phyloP scores from a whole-genome alignment of 192 early-diverging fungal species.

The Podila horticola region DNA sequence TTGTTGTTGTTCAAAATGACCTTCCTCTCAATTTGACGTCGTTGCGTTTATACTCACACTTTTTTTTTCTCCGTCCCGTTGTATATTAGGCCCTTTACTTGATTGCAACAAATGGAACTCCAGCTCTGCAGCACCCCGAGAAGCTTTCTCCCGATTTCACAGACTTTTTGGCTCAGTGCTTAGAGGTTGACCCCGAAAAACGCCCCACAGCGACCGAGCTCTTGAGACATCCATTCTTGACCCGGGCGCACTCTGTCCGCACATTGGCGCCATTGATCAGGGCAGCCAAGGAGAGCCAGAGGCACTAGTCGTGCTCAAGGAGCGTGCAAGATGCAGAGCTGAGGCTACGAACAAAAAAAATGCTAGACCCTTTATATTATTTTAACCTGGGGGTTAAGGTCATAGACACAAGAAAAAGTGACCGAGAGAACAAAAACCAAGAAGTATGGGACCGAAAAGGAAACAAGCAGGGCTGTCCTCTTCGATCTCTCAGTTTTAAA shows the following conservation, averaged over 20 bases:
- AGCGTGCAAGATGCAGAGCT: no score
- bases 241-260: slow-evolving; percentile 79
- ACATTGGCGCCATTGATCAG: slow-evolving; percentile 85
- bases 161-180: slow-evolving; percentile 81
- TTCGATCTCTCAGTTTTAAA: no score
- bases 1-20: not conserved
- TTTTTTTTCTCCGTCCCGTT: not conserved
- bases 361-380: no score
- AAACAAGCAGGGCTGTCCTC: no score
- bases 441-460: no score
- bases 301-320: not conserved
- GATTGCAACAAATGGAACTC: slow-evolving; percentile 96
- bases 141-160: slow-evolving; percentile 74
- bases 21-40: not conserved
- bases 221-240: slow-evolving; percentile 85
- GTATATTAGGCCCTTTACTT: slow-evolving; percentile 78
- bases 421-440: no score
- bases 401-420: no score
- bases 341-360: no score
- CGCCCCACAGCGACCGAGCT: slow-evolving; percentile 82
- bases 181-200: slow-evolving; percentile 85
- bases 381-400: no score
- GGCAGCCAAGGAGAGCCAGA: slow-evolving; percentile 64
- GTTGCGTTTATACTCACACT: not conserved
- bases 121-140: slow-evolving; percentile 87